A percentile compares a stretch with the other conserved stretches of the same genome.
Conservation (phyloP, 331 rosid genomes). For the Malus hybrid region DNA sequence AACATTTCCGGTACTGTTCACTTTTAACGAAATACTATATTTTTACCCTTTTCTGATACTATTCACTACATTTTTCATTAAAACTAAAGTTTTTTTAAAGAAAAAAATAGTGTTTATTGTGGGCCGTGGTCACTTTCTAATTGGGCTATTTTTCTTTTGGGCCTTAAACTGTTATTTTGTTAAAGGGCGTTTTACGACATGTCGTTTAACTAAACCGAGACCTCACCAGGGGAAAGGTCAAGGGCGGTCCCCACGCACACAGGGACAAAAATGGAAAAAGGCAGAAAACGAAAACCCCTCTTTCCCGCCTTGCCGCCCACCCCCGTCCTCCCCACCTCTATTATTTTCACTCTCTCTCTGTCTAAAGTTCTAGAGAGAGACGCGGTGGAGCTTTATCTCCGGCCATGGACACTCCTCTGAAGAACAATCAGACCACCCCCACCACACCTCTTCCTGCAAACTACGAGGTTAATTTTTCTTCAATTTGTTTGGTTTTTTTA, state of each 20-base stretch:
- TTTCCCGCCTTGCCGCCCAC: constrained; percentile 23
- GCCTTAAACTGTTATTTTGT: background rate
- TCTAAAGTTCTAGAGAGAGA: background rate
- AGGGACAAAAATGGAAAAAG: background rate
- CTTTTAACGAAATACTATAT: too few relatives aligned
- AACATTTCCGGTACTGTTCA: too few relatives aligned
- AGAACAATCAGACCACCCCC: constrained; percentile 6
- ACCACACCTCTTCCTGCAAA: constrained; percentile 12
- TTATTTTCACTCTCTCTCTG: background rate
- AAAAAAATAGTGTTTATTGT: background rate
- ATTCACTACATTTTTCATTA: too few relatives aligned
- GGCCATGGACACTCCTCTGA: constrained; percentile 33
- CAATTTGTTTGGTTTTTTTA: too few relatives aligned
- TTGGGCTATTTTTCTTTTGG: background rate
- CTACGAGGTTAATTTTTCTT: constrained; percentile 17
- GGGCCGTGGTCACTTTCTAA: background rate
- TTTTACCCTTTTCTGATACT: too few relatives aligned
- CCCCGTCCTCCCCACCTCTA: background rate
- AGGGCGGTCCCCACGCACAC: background rate
- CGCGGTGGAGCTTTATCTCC: background rate
- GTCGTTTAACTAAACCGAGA: background rate
- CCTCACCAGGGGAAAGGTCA: background rate
- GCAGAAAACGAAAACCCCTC: background rate
- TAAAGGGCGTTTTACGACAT: background rate
- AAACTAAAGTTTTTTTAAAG: too few relatives aligned